Conservation (phyloP, 495 filamentous ascomycete species). For the Letharia lupina region DNA sequence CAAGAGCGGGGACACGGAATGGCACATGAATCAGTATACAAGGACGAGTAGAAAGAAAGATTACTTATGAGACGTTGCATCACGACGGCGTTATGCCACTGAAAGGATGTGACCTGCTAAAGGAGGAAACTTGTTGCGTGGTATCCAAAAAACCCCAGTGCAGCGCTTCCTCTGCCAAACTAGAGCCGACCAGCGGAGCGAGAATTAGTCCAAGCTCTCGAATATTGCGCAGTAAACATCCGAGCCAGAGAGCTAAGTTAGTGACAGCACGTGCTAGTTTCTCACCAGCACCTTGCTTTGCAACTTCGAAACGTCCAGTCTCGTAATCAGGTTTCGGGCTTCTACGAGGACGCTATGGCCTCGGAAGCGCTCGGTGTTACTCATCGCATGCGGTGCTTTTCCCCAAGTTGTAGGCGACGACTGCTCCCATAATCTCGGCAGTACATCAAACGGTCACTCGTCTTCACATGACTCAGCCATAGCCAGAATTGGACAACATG, state of each 20-base stretch:
- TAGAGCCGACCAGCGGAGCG: background rate
- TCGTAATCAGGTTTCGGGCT: background rate
- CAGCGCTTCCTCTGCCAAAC: background rate
- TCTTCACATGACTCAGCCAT: background rate
- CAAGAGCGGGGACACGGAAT: conserved; percentile 93
- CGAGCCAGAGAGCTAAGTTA: background rate
- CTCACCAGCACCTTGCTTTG: background rate
- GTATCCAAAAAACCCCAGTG: background rate
- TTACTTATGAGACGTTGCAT: conserved; percentile 53
- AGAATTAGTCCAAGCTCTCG: background rate
- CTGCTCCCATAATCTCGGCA: background rate
- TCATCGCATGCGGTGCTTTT: background rate
- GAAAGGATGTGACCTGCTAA: background rate
- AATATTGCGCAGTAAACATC: background rate
- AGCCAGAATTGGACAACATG: background rate
- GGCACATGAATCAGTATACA: conserved; percentile 91
- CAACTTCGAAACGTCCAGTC: background rate
- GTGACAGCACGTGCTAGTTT: background rate
- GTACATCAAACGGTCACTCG: background rate
- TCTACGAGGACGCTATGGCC: background rate
- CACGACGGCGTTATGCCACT: background rate
- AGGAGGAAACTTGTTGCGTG: background rate
- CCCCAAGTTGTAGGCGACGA: background rate
- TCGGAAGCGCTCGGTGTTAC: background rate
- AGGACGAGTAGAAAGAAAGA: conserved; percentile 88